Conservation (phyloP, 495 filamentous ascomycete species). For the Elaphomyces granulatus region DNA sequence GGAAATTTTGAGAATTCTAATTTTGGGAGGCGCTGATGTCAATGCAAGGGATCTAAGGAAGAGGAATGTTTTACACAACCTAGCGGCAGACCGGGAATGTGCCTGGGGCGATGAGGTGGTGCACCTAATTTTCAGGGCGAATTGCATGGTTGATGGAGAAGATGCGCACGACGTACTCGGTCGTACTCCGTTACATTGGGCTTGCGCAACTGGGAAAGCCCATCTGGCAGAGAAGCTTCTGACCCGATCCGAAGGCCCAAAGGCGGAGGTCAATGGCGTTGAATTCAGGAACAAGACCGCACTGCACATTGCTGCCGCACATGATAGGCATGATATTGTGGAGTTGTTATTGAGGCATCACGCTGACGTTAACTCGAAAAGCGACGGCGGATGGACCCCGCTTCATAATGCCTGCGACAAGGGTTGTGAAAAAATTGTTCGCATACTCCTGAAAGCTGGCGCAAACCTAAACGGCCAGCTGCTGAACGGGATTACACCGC, state of each 20-base stretch:
- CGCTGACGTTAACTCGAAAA: constrained; percentile 40
- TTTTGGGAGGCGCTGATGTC: constrained; percentile 34
- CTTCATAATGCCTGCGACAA: constrained; percentile 50
- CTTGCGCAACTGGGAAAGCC: constrained; percentile 45
- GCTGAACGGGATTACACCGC: constrained; percentile 45
- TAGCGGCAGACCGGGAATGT: constrained; percentile 40
- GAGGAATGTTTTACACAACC: constrained; percentile 38
- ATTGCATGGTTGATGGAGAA: constrained; percentile 28
- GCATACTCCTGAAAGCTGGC: constrained; percentile 32
- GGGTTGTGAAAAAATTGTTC: constrained; percentile 35
- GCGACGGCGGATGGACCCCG: constrained; percentile 49
- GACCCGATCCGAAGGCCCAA: constrained; percentile 23
- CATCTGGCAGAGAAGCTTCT: constrained; percentile 41
- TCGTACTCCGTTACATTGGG: constrained; percentile 48
- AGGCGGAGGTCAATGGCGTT: constrained; percentile 34
- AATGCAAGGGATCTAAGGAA: constrained; percentile 27
- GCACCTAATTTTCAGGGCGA: constrained; percentile 26
- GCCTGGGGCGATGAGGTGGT: constrained; percentile 40
- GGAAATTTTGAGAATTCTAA: constrained; percentile 34
- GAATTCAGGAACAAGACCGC: constrained; percentile 46
- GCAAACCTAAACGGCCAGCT: constrained; percentile 41
- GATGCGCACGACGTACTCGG: constrained; percentile 36
- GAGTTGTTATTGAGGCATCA: constrained; percentile 36
- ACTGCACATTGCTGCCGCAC: constrained; percentile 43
- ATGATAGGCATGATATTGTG: constrained; percentile 40